Evolutionary conservation across 805 yeast species (phyloP).

Genomic region (Tetrapisispora namnaoensis): DNA sequence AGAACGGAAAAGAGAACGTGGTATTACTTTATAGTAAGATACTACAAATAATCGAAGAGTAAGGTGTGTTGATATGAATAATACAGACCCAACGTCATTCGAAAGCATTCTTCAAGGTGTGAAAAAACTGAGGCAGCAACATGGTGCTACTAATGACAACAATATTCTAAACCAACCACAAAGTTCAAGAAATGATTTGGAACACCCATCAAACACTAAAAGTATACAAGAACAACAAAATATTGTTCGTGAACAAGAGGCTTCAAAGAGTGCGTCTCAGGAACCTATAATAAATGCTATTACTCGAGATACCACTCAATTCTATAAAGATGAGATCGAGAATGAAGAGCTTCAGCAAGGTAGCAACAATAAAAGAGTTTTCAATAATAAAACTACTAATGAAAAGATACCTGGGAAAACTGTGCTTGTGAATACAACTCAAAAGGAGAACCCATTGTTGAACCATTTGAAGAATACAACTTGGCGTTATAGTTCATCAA

Average conservation of each 20-base stretch:
- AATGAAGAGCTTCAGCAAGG: background rate
- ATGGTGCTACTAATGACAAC: constrained; percentile 8
- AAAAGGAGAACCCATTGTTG: constrained; percentile 64
- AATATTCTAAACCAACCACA: constrained; percentile 2
- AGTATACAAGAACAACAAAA: background rate
- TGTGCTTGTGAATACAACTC: constrained; percentile 52
- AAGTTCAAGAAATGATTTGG: background rate
- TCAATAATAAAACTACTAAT: background rate
- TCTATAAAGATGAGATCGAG: background rate
- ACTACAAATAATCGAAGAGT: too few relatives aligned
- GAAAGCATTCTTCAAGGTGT: constrained; percentile 67
- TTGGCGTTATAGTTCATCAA: constrained; percentile 38
- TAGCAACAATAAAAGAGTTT: background rate
- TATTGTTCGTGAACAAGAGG: background rate
- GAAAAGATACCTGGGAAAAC: constrained; percentile 19
- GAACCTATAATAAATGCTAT: constrained; percentile 1
- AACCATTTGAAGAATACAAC: constrained; percentile 43
- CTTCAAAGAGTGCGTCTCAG: background rate
- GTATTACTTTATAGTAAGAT: too few relatives aligned
- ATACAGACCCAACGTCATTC: constrained; percentile 50
- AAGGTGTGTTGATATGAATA: constrained; percentile 15
- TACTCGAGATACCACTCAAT: background rate
- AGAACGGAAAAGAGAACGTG: too few relatives aligned
- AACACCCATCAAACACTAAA: background rate
- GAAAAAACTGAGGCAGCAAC: constrained; percentile 43